Conservation (phyloP, 768 basidiomycete species). For the Boletales sp. region DNA sequence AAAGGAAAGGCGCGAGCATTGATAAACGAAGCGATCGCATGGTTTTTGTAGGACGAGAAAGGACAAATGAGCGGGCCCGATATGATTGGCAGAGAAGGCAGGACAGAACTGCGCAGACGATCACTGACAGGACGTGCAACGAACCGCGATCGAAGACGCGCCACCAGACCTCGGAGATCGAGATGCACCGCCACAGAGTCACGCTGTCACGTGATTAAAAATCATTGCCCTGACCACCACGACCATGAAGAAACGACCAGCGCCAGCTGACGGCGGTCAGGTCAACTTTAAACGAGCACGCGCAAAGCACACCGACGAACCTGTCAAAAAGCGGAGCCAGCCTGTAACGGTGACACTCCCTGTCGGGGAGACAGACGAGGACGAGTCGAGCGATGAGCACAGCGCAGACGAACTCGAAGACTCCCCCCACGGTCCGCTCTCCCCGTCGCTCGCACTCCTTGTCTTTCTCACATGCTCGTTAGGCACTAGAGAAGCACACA, state of each 20-base stretch:
- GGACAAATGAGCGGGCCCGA: background rate
- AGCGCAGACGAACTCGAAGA: slow-evolving; percentile 36
- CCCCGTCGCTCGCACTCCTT: background rate
- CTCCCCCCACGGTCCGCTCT: slow-evolving; percentile 54
- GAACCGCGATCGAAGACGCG: slow-evolving; percentile 6
- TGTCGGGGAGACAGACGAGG: slow-evolving; percentile 32
- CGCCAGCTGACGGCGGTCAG: no score
- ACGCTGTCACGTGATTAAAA: slow-evolving; percentile 18
- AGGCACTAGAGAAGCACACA: slow-evolving; percentile 70
- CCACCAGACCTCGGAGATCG: no score
- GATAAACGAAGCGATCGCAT: background rate
- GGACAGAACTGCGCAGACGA: background rate
- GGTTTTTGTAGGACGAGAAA: background rate
- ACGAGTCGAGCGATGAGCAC: slow-evolving; percentile 31
- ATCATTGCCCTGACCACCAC: slow-evolving; percentile 21
- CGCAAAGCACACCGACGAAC: slow-evolving; percentile 36
- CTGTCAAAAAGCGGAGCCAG: slow-evolving; percentile 54
- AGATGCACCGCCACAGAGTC: no score
- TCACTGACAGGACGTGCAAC: slow-evolving; percentile 13
- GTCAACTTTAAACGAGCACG: slow-evolving; percentile 60
- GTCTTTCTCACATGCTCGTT: slow-evolving; percentile 5
- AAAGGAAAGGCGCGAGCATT: no score
- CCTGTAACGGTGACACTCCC: slow-evolving; percentile 57
- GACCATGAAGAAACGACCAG: slow-evolving; percentile 55
- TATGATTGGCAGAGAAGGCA: background rate